These are phyloP conservation scores for Aaosphaeria pasadenensis DNA, from an alignment of 2,329 filamentous ascomycete species.

Conservation along the genomic window DNA sequence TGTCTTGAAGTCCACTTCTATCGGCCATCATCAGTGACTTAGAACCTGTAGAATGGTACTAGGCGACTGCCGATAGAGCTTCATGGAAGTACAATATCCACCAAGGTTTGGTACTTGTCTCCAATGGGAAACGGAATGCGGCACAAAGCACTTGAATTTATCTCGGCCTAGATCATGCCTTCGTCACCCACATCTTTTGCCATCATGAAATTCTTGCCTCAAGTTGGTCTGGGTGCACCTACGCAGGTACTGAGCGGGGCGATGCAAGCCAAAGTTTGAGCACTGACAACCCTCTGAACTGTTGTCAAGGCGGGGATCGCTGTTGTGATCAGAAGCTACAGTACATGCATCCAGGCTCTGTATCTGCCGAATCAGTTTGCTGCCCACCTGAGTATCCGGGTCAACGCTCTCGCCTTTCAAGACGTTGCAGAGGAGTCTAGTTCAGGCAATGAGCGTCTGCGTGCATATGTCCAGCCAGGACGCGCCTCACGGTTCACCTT, in stretches of 20 bases:
- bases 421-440: slow-evolving; percentile 8
- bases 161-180: neutral
- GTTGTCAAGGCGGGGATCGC: neutral
- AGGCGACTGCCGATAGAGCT: too few relatives aligned
- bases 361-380: too few relatives aligned
- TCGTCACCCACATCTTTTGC: neutral
- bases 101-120: slow-evolving; percentile 1
- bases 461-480: slow-evolving; percentile 7
- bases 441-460: slow-evolving; percentile 1
- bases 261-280: neutral
- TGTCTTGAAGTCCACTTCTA: too few relatives aligned
- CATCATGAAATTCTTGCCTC: neutral
- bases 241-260: neutral
- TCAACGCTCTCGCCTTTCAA: slow-evolving; percentile 3
- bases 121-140: slow-evolving; percentile 6
- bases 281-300: neutral
- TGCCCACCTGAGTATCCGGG: too few relatives aligned
- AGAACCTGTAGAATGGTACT: too few relatives aligned
- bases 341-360: slow-evolving; percentile 1
- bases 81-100: too few relatives aligned
- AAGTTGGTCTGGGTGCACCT: neutral
- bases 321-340: slow-evolving; percentile 3
- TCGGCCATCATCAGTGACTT: too few relatives aligned
- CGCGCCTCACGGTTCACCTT: slow-evolving; percentile 7
- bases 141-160: slow-evolving; percentile 1